Evolutionary conservation across 2,329 filamentous ascomycete genomes (phyloP).

Genomic region (Dactylellina drechsleri): DNA sequence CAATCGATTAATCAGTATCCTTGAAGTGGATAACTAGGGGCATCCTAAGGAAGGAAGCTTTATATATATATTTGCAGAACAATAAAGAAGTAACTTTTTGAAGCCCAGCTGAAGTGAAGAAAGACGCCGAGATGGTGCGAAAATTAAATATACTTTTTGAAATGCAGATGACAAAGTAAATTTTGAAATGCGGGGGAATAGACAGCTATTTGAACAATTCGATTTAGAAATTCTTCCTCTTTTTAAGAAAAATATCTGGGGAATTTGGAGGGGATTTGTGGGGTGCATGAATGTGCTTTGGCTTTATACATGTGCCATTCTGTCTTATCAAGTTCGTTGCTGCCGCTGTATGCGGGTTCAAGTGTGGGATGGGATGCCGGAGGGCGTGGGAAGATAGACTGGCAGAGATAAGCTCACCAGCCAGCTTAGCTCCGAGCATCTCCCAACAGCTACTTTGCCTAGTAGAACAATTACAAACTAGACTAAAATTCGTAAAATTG

Average conservation of each 20-base stretch:
- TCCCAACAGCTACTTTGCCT: no score
- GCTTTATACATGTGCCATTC: slow-evolving; percentile 36
- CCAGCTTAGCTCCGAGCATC: background rate
- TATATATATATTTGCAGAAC: slow-evolving; percentile 11
- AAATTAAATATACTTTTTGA: background rate
- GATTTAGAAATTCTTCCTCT: slow-evolving; percentile 15
- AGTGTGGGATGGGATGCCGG: slow-evolving; percentile 26
- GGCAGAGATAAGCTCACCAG: slow-evolving; percentile 13
- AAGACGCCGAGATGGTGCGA: background rate
- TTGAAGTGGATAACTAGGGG: slow-evolving; percentile 8
- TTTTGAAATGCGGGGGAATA: slow-evolving; percentile 37
- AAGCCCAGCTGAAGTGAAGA: background rate
- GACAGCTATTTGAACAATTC: slow-evolving; percentile 20
- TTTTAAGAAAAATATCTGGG: slow-evolving; percentile 19
- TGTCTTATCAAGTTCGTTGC: slow-evolving; percentile 16
- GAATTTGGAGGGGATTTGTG: slow-evolving; percentile 22
- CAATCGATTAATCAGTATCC: slow-evolving; percentile 50
- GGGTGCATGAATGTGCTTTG: slow-evolving; percentile 40
- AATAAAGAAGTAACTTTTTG: background rate
- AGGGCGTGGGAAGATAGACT: slow-evolving; percentile 5
- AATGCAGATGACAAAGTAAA: background rate
- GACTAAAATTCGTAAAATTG: no score
- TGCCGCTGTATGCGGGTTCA: background rate
- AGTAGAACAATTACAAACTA: no score
- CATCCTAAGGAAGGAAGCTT: slow-evolving; percentile 9